Evolutionary conservation across 2,329 filamentous ascomycete genomes (phyloP).

Genomic region (Phialophora expanda): DNA sequence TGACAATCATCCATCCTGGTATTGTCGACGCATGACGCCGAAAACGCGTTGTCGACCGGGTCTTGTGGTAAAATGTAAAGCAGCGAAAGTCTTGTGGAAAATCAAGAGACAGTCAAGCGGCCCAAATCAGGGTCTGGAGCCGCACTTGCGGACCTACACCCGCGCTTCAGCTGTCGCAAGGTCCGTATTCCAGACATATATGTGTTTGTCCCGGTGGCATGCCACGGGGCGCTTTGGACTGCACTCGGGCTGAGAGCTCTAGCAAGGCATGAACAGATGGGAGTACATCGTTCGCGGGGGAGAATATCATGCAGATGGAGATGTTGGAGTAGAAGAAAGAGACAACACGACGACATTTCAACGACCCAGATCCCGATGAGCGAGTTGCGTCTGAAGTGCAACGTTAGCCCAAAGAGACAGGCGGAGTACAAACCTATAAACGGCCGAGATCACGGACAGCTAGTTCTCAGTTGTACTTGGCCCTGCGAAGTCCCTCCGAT

Average conservation of each 20-base stretch:
- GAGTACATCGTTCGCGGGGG: too few relatives aligned
- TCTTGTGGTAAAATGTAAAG: not conserved
- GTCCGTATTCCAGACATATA: not conserved
- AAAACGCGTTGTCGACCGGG: not conserved
- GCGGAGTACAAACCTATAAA: not conserved
- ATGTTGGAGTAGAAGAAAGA: too few relatives aligned
- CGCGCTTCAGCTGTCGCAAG: not conserved
- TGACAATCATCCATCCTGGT: not conserved
- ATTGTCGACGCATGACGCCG: not conserved
- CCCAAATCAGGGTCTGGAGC: not conserved
- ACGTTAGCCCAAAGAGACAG: not conserved
- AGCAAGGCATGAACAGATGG: not conserved
- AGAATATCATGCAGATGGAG: not conserved
- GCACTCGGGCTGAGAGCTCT: not conserved
- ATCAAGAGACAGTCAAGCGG: not conserved
- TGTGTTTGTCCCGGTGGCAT: not conserved
- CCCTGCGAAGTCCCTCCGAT: not conserved
- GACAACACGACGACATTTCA: not conserved
- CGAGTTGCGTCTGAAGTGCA: not conserved
- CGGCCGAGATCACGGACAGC: not conserved
- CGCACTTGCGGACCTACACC: not conserved
- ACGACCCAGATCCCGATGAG: not conserved
- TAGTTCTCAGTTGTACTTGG: not conserved
- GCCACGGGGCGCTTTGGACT: not conserved
- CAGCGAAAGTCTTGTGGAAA: not conserved